These are phyloP conservation scores for Cylindrodendrum hubeiense DNA, from an alignment of 2,329 filamentous ascomycete genomes.

Conservation along the genomic window DNA sequence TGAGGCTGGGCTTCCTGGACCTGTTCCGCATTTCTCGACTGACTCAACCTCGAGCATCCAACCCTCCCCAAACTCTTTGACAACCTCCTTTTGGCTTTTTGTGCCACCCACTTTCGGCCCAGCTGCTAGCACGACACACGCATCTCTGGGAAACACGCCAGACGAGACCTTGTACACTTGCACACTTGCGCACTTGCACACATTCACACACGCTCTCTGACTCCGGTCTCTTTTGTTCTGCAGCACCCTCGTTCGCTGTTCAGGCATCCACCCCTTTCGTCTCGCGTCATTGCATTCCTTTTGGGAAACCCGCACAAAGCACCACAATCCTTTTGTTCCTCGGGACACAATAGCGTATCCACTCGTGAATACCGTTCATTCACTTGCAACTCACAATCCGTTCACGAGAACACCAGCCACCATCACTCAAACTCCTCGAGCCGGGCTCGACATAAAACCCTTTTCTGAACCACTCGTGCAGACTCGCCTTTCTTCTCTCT, in stretches of 20 bases:
- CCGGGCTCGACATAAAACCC: slow-evolving; percentile 31
- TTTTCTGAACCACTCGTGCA: slow-evolving; percentile 7
- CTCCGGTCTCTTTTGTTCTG: background rate
- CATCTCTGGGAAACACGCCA: background rate
- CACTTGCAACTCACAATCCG: background rate
- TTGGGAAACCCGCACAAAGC: slow-evolving; percentile 23
- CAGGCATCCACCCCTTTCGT: slow-evolving; percentile 19
- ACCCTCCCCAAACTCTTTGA: background rate
- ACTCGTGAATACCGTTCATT: background rate
- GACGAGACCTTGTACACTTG: background rate
- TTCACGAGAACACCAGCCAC: slow-evolving; percentile 20
- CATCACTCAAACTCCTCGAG: slow-evolving; percentile 17
- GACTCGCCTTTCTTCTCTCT: background rate
- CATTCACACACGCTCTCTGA: background rate
- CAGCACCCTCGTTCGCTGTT: slow-evolving; percentile 3
- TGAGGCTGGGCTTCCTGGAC: slow-evolving; percentile 13
- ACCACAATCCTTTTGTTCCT: slow-evolving; percentile 37
- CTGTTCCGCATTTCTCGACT: background rate
- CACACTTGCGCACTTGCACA: too few species aligned
- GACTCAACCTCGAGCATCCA: background rate
- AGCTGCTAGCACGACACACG: background rate
- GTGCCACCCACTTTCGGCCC: background rate
- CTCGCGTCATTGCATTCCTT: slow-evolving; percentile 32
- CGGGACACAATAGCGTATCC: slow-evolving; percentile 27
- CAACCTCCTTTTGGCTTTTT: background rate